A percentile compares a stretch with the other conserved stretches of the same genome.
phyloP scores from a whole-genome alignment of 2,329 filamentous ascomycete species.

The Botrytis pseudocinerea region DNA sequence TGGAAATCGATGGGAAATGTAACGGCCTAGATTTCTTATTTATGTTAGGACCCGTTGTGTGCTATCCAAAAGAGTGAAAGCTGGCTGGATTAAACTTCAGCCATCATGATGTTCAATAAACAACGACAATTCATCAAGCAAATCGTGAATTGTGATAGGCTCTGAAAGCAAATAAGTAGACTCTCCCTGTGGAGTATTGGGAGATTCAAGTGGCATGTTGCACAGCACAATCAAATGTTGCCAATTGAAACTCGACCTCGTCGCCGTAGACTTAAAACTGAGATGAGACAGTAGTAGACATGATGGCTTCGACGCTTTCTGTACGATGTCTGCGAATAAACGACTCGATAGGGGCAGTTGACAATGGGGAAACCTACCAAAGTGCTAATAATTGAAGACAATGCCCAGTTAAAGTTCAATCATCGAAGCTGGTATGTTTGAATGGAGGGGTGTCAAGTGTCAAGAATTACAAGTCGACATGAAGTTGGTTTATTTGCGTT shows the following conservation, averaged over 20 bases:
- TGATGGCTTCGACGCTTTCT: not conserved
- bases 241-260: slow-evolving; percentile 19
- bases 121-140: not conserved
- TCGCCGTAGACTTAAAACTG: not conserved
- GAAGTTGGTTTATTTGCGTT: slow-evolving; percentile 12
- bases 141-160: not conserved
- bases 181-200: not conserved
- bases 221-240: slow-evolving; percentile 10
- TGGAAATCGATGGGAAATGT: slow-evolving; percentile 20
- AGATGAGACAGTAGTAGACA: slow-evolving; percentile 12
- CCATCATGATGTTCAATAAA: not conserved
- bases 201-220: not conserved
- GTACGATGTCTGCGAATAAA: slow-evolving; percentile 8
- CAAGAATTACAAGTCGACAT: not conserved
- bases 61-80: slow-evolving; percentile 6
- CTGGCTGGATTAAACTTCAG: not conserved
- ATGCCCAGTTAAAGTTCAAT: slow-evolving; percentile 24
- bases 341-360: slow-evolving; percentile 5
- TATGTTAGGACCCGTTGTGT: slow-evolving; percentile 17
- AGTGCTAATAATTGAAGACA: not conserved
- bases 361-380: slow-evolving; percentile 9
- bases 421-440: slow-evolving; percentile 30
- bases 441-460: slow-evolving; percentile 6
- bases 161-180: not conserved
- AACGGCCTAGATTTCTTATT: slow-evolving; percentile 19